Evolutionary conservation across 305 asterid species (phyloP), one percentile per base, ranked within the genome.

Genomic region (Fraxinus platypoda): DNA sequence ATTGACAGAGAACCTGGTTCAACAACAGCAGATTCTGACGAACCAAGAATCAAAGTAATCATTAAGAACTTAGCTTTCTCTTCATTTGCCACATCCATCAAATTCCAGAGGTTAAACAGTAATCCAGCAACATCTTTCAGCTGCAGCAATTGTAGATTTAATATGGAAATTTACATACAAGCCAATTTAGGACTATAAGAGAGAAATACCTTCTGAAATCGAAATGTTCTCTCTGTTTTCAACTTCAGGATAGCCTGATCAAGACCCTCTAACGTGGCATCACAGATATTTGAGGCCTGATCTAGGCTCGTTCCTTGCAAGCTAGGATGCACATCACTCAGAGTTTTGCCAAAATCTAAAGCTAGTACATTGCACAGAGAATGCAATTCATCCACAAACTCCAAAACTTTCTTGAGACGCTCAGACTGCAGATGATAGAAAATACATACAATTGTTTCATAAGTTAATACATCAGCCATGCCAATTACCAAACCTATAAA

Each of bases 251-350:
- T 87, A 75, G 97, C 91, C 85, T 91, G 94, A 81, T 88, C 90
- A 21, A 94, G 95, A 83, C 94, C 97, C 89, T 94, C 94, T 83
- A 94, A 74, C 41, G 92, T 92, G 88, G 82, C 84, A 81, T 94
- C 97, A 8, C 98, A 90, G 85, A 95, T 92, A 86, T 93, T 95
- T 38, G 94, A 93, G 80, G 87, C 86, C 62, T 90, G 92, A 81
- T 91, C 97, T 68, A 87, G 84, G 87, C 84, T 87, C 35, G 93
- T 86, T 75, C 89, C 93, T 37, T 84, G 91, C 90, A 95, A 90
- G 91, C 97, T 93, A n/a, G 99, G 99, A 87, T 95, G 97, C 64
- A 95, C 90, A 68, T 91, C 96, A 34, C 88, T 90, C 49, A 95
- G 94, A 79, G 93, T 91, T 85, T 94, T 88, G 82, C 90, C 89